These are phyloP conservation scores for Aureobasidium sp. DNA, from an alignment of 2,329 filamentous ascomycete genomes.

Conservation along the genomic window DNA sequence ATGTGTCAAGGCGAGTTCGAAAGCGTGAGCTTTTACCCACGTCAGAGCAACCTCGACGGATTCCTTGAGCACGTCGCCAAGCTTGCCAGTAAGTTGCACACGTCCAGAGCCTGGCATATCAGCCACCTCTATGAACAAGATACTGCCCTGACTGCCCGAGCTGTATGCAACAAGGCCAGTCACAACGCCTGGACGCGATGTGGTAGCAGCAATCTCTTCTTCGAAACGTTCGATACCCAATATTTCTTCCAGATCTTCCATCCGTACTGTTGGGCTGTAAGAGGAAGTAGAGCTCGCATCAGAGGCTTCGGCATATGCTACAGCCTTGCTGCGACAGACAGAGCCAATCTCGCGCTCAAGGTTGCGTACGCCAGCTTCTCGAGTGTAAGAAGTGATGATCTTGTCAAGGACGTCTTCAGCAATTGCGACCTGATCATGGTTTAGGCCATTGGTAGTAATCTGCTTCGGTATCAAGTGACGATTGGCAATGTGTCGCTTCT, in stretches of 20 bases:
- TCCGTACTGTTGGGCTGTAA: conserved; percentile 67
- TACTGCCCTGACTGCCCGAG: conserved; percentile 85
- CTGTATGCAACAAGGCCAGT: conserved; percentile 94
- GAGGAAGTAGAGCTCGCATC: conserved; percentile 57
- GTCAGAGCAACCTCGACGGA: conserved; percentile 91
- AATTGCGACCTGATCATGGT: conserved; percentile 66
- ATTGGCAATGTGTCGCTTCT: conserved; percentile 91
- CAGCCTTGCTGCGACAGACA: conserved; percentile 90
- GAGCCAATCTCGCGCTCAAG: conserved; percentile 92
- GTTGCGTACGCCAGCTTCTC: conserved; percentile 91
- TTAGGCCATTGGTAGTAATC: conserved; percentile 80
- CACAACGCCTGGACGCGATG: conserved; percentile 76
- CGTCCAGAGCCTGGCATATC: conserved; percentile 92
- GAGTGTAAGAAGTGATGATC: conserved; percentile 93
- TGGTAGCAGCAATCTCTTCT: conserved; percentile 88
- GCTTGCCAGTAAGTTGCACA: conserved; percentile 91
- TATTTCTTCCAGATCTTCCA: conserved; percentile 81
- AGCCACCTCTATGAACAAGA: conserved; percentile 95
- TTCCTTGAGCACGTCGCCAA: conserved; percentile 95
- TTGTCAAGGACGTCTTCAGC: conserved; percentile 82
- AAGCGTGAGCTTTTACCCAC: conserved; percentile 96
- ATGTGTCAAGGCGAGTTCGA: conserved; percentile 75
- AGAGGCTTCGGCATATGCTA: conserved; percentile 85
- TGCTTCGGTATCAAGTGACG: conserved; percentile 96
- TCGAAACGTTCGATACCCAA: conserved; percentile 90